These are phyloP conservation scores for Solanum commersonii DNA, from an alignment of 257 asterid species.

Conservation along the genomic window DNA sequence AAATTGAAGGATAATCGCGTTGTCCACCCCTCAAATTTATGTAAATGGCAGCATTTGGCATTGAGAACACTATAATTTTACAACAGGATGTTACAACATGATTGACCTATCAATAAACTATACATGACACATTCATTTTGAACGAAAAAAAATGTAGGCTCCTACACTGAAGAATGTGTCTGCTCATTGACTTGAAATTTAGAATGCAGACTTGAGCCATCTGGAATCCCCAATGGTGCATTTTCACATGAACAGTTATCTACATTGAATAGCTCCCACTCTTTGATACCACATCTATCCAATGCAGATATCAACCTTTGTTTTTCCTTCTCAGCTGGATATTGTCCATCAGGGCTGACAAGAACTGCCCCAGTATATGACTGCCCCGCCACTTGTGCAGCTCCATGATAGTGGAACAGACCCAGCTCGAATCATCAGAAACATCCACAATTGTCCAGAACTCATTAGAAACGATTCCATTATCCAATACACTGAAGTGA, in stretches of 20 bases:
- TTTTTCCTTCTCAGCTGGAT: slow-evolving; percentile 36
- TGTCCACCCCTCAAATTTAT: not conserved
- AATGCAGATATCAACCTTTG: not conserved
- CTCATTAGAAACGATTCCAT: slow-evolving; percentile 41
- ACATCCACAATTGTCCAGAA: slow-evolving; percentile 82
- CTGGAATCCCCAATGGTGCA: slow-evolving; percentile 73
- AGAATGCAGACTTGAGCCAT: slow-evolving; percentile 54
- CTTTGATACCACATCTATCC: slow-evolving; percentile 48
- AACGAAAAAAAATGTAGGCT: no score
- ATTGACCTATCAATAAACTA: no score
- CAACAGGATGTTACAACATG: no score
- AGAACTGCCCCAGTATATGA: slow-evolving; percentile 88
- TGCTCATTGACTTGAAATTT: slow-evolving; percentile 24
- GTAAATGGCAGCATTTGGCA: not conserved
- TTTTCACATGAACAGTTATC: slow-evolving; percentile 63
- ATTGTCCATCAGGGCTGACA: slow-evolving; percentile 59
- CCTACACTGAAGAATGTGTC: slow-evolving; percentile 4
- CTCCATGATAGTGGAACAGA: slow-evolving; percentile 82
- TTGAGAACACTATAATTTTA: no score
- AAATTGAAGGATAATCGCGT: not conserved
- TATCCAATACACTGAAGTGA: slow-evolving; percentile 39
- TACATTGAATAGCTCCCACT: slow-evolving; percentile 76
- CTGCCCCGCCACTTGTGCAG: slow-evolving; percentile 88
- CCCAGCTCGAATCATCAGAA: slow-evolving; percentile 74
- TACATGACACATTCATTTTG: no score